These are phyloP conservation scores for Zygnema cylindricum DNA, from an alignment of 139 green algal species.

Conservation along the genomic window DNA sequence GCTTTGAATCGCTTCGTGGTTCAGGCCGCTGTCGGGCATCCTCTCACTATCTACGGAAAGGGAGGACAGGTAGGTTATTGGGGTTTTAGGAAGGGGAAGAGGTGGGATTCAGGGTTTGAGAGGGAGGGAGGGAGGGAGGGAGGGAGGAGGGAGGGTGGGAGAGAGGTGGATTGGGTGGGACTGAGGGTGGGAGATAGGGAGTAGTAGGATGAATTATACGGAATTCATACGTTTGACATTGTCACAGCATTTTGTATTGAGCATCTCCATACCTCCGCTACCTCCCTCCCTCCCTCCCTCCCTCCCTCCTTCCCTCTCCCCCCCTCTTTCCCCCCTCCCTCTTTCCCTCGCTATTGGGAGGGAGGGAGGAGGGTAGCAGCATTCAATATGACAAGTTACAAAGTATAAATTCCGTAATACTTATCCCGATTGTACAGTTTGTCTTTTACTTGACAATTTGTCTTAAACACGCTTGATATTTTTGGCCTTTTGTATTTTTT, in stretches of 20 bases:
- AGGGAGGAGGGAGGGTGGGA: too few relatives aligned
- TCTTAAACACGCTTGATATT: background rate
- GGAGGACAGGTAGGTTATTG: slow-evolving; percentile 79
- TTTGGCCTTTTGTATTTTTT: too few relatives aligned
- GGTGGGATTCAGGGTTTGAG: background rate
- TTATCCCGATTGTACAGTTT: too few relatives aligned
- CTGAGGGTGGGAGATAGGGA: too few relatives aligned
- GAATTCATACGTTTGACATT: background rate
- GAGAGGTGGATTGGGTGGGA: too few relatives aligned
- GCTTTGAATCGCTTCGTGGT: slow-evolving; percentile 95
- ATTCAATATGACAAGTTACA: too few relatives aligned
- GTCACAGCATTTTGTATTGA: background rate
- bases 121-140: background rate
- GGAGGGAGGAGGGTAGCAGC: too few relatives aligned
- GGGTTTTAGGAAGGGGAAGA: too few relatives aligned
- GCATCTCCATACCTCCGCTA: background rate
- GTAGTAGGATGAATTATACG: too few relatives aligned
- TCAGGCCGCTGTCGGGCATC: slow-evolving; percentile 95
- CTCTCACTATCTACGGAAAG: slow-evolving; percentile 98
- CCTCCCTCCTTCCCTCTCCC: background rate
- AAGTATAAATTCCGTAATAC: too few relatives aligned
- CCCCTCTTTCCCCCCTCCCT: background rate
- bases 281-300: background rate
- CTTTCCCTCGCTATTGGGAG: background rate
- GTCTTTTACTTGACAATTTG: background rate